Evolutionary conservation across 495 filamentous ascomycete species (phyloP).

Genomic region (Penicillium macrosclerotiorum): DNA sequence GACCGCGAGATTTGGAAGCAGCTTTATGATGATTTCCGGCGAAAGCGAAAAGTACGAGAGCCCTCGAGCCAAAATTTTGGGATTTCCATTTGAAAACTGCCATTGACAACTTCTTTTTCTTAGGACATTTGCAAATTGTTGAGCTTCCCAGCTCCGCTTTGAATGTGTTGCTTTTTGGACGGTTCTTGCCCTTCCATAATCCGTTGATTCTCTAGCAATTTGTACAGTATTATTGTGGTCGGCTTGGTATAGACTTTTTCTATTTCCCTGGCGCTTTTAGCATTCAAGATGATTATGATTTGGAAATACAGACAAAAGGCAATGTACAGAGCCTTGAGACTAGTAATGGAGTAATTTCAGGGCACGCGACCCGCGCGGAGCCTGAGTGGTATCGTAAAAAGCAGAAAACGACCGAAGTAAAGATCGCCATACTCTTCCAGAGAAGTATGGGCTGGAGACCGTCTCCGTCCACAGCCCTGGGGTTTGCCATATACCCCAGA

Average conservation of each 20-base stretch:
- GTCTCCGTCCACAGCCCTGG: not conserved
- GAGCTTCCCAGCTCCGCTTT: conserved; percentile 47
- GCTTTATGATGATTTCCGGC: conserved; percentile 67
- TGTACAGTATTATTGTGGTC: conserved; percentile 9
- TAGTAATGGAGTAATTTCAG: not conserved
- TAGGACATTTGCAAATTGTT: conserved; percentile 51
- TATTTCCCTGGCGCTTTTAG: not conserved
- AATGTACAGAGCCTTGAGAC: too few species aligned
- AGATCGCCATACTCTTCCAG: not conserved
- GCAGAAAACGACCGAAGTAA: not conserved
- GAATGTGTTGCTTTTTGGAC: too few species aligned
- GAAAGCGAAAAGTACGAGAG: conserved; percentile 54
- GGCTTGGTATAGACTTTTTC: not conserved
- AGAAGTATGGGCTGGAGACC: not conserved
- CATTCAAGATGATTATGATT: too few species aligned
- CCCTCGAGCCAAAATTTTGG: not conserved
- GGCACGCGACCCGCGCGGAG: not conserved
- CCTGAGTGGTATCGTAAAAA: not conserved
- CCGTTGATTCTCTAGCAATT: not conserved
- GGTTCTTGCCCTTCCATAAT: not conserved
- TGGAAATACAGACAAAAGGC: too few species aligned
- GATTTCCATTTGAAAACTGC: conserved; percentile 7
- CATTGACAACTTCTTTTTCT: not conserved
- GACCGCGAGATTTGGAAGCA: conserved; percentile 67
- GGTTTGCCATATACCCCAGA: too few species aligned